Conservation (phyloP, 1,284 basidiomycete genomes). For the Boletus albobrunnescens region DNA sequence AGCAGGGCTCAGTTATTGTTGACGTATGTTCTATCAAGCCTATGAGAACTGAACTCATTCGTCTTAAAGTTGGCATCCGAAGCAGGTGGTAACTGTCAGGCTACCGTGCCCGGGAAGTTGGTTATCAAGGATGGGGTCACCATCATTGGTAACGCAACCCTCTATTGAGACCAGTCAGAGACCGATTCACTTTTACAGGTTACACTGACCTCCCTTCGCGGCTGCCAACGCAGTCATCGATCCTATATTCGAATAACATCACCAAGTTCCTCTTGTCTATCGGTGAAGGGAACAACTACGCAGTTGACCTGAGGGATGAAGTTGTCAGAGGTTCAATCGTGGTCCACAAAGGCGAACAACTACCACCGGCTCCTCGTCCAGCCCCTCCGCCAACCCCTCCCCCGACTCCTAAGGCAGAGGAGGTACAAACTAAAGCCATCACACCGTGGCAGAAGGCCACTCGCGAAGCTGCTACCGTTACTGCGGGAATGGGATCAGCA, state of each 20-base stretch:
- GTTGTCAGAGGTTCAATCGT: slow-evolving; percentile 78
- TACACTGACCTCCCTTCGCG: slow-evolving; percentile 80
- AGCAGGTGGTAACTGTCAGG: slow-evolving; percentile 80
- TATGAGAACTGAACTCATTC: slow-evolving; percentile 15
- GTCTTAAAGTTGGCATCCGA: slow-evolving; percentile 60
- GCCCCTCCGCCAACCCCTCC: slow-evolving; percentile 58
- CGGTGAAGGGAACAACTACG: slow-evolving; percentile 58
- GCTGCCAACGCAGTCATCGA: slow-evolving; percentile 81
- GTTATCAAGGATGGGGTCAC: slow-evolving; percentile 68
- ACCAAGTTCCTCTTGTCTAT: slow-evolving; percentile 83
- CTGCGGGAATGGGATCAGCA: slow-evolving; percentile 68
- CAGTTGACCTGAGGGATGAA: slow-evolving; percentile 73
- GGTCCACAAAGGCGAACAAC: slow-evolving; percentile 60
- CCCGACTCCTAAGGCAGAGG: slow-evolving; percentile 49
- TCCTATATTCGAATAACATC: slow-evolving; percentile 85
- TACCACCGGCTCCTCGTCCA: slow-evolving; percentile 64
- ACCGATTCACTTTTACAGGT: slow-evolving; percentile 40
- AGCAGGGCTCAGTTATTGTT: slow-evolving; percentile 81
- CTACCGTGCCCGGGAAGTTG: slow-evolving; percentile 72
- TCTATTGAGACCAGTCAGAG: slow-evolving; percentile 1
- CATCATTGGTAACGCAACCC: slow-evolving; percentile 55
- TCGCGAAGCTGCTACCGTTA: slow-evolving; percentile 66
- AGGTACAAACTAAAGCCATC: slow-evolving; percentile 54
- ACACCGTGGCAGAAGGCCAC: slow-evolving; percentile 81
- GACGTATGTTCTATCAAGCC: slow-evolving; percentile 40